These are phyloP conservation scores for Podochytrium sp. DNA, from an alignment of 192 early-diverging fungal genomes.

Conservation along the genomic window DNA sequence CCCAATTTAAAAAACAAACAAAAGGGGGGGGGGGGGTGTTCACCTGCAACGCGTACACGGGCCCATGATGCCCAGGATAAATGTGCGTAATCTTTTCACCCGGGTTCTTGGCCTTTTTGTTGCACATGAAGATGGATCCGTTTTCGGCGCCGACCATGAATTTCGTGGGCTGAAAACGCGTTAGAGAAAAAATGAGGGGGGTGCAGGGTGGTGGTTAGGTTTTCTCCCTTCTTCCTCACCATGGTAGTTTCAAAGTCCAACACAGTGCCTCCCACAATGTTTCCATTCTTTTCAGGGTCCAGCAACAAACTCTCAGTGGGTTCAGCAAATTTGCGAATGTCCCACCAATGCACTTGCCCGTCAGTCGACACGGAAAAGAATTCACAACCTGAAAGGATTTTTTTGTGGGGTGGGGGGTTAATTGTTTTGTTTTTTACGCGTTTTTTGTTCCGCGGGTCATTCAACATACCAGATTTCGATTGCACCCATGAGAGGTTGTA, in stretches of 20 bases:
- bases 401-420: no score
- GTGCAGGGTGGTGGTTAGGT: no score
- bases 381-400: conserved; percentile 49
- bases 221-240: no score
- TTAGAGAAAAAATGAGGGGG: no score
- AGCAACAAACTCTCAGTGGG: conserved; percentile 59
- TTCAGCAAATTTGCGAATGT: conserved; percentile 62
- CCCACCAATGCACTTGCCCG: conserved; percentile 68
- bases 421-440: no score
- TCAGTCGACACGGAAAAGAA: conserved; percentile 66
- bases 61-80: conserved; percentile 63
- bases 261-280: conserved; percentile 62
- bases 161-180: conserved; percentile 66
- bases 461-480: conserved; percentile 49
- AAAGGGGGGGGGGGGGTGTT: neutral
- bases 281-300: conserved; percentile 69
- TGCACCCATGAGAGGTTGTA: conserved; percentile 64
- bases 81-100: conserved; percentile 63
- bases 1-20: neutral
- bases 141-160: conserved; percentile 70
- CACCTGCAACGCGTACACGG: conserved; percentile 59
- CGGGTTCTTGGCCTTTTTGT: conserved; percentile 68
- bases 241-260: conserved; percentile 68
- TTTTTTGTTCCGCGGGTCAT: neutral
- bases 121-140: conserved; percentile 66